These are phyloP conservation scores for Coniochaeta hoffmannii DNA, from an alignment of 2,329 filamentous ascomycete genomes.

Conservation along the genomic window DNA sequence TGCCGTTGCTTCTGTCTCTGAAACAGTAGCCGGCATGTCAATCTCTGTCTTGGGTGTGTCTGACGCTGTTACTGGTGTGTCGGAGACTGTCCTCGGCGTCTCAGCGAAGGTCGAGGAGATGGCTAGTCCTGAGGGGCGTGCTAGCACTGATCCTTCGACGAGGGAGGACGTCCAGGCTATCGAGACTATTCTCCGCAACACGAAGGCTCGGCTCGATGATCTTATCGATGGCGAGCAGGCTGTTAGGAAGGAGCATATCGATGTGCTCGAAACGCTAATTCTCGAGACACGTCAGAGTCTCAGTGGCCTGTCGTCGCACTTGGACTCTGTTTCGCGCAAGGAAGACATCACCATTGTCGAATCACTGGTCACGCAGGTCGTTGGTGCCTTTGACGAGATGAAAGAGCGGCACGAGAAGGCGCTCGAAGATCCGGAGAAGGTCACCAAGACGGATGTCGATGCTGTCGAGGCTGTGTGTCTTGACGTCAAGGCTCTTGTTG, in stretches of 20 bases:
- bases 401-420: slow-evolving; percentile 48
- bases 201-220: slow-evolving; percentile 81
- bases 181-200: slow-evolving; percentile 82
- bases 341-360: slow-evolving; percentile 74
- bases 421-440: slow-evolving; percentile 51
- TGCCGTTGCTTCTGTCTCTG: slow-evolving; percentile 10
- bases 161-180: slow-evolving; percentile 87
- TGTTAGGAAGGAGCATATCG: slow-evolving; percentile 58
- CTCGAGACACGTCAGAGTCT: slow-evolving; percentile 70
- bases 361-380: slow-evolving; percentile 70
- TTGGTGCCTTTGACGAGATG: slow-evolving; percentile 67
- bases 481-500: slow-evolving; percentile 76
- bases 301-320: slow-evolving; percentile 54
- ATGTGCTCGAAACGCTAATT: slow-evolving; percentile 58
- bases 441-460: slow-evolving; percentile 77
- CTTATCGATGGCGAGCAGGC: slow-evolving; percentile 64
- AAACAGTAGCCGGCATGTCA: slow-evolving; percentile 21
- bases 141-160: slow-evolving; percentile 45
- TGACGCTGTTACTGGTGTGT: background rate
- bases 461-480: slow-evolving; percentile 72
- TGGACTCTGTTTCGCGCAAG: slow-evolving; percentile 67
- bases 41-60: slow-evolving; percentile 9
- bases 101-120: background rate
- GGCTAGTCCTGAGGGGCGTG: slow-evolving; percentile 4
- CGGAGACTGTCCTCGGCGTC: background rate